phyloP scores from a whole-genome alignment of 2,329 filamentous ascomycete species.

The Truncatella angustata region DNA sequence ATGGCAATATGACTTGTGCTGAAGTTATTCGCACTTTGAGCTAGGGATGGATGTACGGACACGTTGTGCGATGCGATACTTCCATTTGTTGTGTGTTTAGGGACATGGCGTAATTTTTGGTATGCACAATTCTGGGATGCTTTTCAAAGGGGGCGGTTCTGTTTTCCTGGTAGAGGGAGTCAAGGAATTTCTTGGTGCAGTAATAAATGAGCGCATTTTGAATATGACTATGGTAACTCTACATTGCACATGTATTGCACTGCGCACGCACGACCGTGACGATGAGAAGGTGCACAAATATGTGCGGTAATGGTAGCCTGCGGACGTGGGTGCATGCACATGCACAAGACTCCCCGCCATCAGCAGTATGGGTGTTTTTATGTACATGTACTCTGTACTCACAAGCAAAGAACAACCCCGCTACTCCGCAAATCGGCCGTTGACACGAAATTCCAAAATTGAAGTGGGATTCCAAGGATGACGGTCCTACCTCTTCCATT shows the following conservation, averaged over 20 bases:
- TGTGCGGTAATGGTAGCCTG: too few relatives aligned
- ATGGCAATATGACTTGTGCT: background rate
- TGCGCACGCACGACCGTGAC: too few relatives aligned
- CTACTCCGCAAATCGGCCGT: constrained; percentile 12
- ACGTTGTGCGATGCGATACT: too few relatives aligned
- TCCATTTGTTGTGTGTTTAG: background rate
- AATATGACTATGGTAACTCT: too few relatives aligned
- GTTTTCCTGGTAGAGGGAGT: background rate
- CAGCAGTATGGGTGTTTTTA: too few relatives aligned
- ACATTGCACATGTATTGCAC: too few relatives aligned
- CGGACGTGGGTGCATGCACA: too few relatives aligned
- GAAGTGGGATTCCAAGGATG: background rate
- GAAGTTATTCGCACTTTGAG: constrained; percentile 1
- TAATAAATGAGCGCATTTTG: too few relatives aligned
- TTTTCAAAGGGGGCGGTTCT: background rate
- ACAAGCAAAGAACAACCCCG: constrained; percentile 2
- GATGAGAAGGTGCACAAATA: too few relatives aligned
- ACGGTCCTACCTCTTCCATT: too few relatives aligned
- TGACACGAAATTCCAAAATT: background rate
- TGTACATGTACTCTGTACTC: too few relatives aligned
- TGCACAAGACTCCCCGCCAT: too few relatives aligned
- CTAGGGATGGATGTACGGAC: background rate
- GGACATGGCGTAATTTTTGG: background rate
- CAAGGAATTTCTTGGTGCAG: background rate
- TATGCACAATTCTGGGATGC: background rate